Evolutionary conservation across 306 rosid genomes (phyloP), one percentile per base, ranked within the genome.

Genomic region (Rosa chinensis): DNA sequence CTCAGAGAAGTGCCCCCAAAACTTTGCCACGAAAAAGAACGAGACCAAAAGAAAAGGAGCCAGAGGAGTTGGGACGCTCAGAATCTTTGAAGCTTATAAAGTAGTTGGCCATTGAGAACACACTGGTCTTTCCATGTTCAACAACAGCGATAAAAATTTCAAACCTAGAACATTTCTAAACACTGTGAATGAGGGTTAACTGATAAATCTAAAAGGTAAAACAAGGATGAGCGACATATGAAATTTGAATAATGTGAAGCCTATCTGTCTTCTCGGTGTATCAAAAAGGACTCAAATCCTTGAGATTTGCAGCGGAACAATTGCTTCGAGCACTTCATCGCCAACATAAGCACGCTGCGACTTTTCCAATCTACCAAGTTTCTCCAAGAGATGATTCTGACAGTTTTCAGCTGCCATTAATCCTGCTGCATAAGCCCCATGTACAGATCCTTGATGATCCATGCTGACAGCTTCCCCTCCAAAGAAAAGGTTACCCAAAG

Each of bases 361-460:
- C n/a, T 12, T 63, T 20, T 76, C 79, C 59, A 62, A 47, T 10
- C 28, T 62, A 28, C 79, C 79, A 12, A 61, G 59, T 44, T 76
- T 47, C 47, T 62, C 17, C 23, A 43, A 45, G 4, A 76, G 61
- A 45, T 62, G 72, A 13, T 23, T 23, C 59, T 76, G 71, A 32
- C 86, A 83, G 77, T 75, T 76, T 58, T 75, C 86, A 16, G 86
- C 86, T 50, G 86, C 83, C 75, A 83, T 83, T 10, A 83, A 78
- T 59, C 86, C 86, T 3, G 86, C 83, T 4, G 86, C 76, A 80
- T 83, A 83, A 61, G 86, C 86, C 44, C 86, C 86, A 71, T 91
- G 96, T 73, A 89, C 96, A 55, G 96, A 91, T 66, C 96, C 96
- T 66, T 89, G 93, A 77, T 91, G 79, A 18, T 91, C 93, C 87